These are phyloP conservation scores for Apophysomyces ossiformis DNA, from an alignment of 371 early-diverging fungal species.

Conservation along the genomic window DNA sequence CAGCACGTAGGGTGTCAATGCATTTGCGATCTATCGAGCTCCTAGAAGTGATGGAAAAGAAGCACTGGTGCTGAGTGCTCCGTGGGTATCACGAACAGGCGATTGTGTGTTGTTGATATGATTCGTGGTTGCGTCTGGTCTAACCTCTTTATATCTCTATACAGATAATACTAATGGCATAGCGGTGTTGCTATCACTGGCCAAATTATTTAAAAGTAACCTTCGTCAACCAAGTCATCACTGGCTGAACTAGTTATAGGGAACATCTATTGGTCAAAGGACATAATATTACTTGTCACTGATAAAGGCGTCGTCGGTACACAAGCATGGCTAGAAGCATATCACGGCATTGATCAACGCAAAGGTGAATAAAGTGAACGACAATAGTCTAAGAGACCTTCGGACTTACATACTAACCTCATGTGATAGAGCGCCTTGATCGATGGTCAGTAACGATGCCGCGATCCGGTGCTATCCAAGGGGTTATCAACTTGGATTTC, in stretches of 20 bases:
- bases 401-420: too few species aligned
- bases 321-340: constrained; percentile 90
- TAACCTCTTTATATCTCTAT: not conserved
- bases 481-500: constrained; percentile 89
- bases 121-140: not conserved
- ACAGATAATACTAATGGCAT: constrained; percentile 80
- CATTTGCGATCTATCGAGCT: constrained; percentile 85
- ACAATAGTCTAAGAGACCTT: not conserved
- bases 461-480: constrained; percentile 87
- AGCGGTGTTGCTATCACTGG: constrained; percentile 73
- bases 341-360: constrained; percentile 70
- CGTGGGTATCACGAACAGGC: constrained; percentile 70
- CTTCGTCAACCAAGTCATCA: not conserved
- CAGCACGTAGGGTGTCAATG: constrained; percentile 67
- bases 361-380: constrained; percentile 29
- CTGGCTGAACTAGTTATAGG: constrained; percentile 32
- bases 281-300: constrained; percentile 85
- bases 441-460: constrained; percentile 50
- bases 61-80: constrained; percentile 81
- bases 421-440: constrained; percentile 7
- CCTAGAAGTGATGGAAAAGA: constrained; percentile 92
- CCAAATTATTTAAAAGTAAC: constrained; percentile 74
- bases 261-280: constrained; percentile 90
- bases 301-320: constrained; percentile 78
- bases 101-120: constrained; percentile 32